Evolutionary conservation across 2,329 filamentous ascomycete species (phyloP), one percentile per base, ranked within the genome.

Genomic region (Arthrobotrys conoides): DNA sequence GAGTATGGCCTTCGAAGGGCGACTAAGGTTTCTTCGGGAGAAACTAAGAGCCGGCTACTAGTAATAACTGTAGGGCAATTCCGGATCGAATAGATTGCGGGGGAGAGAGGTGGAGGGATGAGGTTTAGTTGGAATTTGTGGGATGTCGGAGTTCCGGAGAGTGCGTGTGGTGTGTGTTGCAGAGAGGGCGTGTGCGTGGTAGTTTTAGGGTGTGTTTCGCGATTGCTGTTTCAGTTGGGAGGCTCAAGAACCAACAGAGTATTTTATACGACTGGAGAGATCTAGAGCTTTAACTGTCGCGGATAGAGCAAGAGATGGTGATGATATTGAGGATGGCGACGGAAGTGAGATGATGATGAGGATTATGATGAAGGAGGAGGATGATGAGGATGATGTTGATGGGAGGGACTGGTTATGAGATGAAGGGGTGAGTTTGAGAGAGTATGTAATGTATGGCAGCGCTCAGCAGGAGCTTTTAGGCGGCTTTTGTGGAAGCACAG

Each of bases 161-260:
- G 20, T 41, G 18, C 10, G 55, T 38, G 48, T 24, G 48, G 20
- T 6, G 46, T 49, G n/a, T 49, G 46, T 49, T 49, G 18, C 9
- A 8, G 36, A 38, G 36, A 38, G 36, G 3, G 36, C 36, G 36
- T 38, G 36, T 38, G 38, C 38, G 38, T 41, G 38, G 38, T 41
- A 16, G 38, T 41, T 49, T 36, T 41, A 51, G 22, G 36, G 22
- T 59, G 49, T 18, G 22, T 24, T 61, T 70, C 53, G 67, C 44
- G 67, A 64, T 33, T 30, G 16, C 27, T 48, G 44, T 48, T 65
- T 65, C 38, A 49, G 61, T 64, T 59, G 53, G 51, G 51, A 57
- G 30, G 51, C 30, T 57, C 30, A 33, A 57, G 55, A 41, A 10
- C 33, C 33, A 36, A 36, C 33, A 36, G 33, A 36, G 33, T 36